Evolutionary conservation across 1,284 basidiomycete genomes (phyloP), one percentile per base, ranked within the genome.

Genomic region (Uromyces viciae-fabae): DNA sequence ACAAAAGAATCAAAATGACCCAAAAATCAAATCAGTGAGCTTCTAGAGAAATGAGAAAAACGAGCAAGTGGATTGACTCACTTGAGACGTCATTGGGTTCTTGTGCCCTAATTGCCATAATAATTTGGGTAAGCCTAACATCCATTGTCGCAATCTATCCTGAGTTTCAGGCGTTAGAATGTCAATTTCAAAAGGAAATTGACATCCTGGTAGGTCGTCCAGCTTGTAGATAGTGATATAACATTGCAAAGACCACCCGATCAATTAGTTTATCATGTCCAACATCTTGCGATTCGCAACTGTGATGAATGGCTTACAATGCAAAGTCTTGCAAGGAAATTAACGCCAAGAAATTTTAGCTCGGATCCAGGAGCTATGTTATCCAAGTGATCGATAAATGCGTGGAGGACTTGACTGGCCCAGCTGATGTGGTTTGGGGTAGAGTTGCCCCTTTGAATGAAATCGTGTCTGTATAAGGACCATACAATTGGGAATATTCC

Each of bases 401-500:
- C 71, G 38, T 73, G 36, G 40, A 81, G 25, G 25, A 81, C 56
- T 36, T 38, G 71, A 52, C 68, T 69, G 8, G 78, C 52, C 78
- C 69, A 73, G 40, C 28, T 54, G n/a, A 9, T 25, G 42, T 40
- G 28, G 1, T 43, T 49, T 28, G 58, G 28, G 33, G 46, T 52
- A 28, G 54, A 42, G 42, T 40, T 38, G 14, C 38, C 58, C 17
- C 54, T 31, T 79, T 81, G 52, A 71, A 58, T 40, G 28, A 69
- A 40, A 38, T 62, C 40, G 38, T 68, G 40, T 56, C 71, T 28
- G 73, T 95, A 85, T 64, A 97, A 87, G 36, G 91, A 89, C 93
- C 94, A 96, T 62, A 96, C 88, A 1, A 93, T 92, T 1, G 94
- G 93, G 28, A 94, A 87, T 40, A 95, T 88, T 0, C 91, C 88